These are phyloP conservation scores for Hyphopichia buzzinii DNA, from an alignment of 1,139 yeast species.

Conservation along the genomic window DNA sequence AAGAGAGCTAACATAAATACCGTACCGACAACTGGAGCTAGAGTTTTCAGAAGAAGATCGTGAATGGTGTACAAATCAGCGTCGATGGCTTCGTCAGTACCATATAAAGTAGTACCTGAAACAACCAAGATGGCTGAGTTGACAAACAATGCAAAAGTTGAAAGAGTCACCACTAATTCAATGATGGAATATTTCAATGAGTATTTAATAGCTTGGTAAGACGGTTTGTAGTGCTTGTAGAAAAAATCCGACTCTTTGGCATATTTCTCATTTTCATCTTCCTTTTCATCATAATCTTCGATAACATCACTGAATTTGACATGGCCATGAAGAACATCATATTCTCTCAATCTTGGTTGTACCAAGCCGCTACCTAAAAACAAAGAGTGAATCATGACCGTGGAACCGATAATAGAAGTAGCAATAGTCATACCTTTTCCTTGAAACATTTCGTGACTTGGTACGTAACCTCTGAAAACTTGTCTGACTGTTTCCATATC, in stretches of 20 bases:
- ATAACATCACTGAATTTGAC: conserved; percentile 21
- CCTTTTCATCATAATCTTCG: conserved; percentile 12
- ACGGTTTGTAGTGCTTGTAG: conserved; percentile 55
- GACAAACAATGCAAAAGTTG: conserved; percentile 75
- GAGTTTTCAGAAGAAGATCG: conserved; percentile 49
- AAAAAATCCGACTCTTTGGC: conserved; percentile 33
- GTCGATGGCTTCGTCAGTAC: conserved; percentile 60
- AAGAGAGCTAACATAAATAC: conserved; percentile 74
- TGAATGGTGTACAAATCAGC: conserved; percentile 78
- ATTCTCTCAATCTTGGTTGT: conserved; percentile 67
- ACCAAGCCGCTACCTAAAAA: conserved; percentile 75
- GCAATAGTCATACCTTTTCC: conserved; percentile 70
- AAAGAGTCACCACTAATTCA: conserved; percentile 64
- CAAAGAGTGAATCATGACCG: conserved; percentile 80
- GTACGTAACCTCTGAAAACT: conserved; percentile 69
- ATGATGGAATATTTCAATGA: conserved; percentile 64
- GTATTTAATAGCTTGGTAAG: conserved; percentile 61
- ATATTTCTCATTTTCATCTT: conserved; percentile 12
- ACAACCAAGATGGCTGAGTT: conserved; percentile 75
- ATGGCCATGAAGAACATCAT: conserved; percentile 48
- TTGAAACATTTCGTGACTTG: conserved; percentile 60
- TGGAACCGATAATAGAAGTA: conserved; percentile 76
- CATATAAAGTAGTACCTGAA: conserved; percentile 71
- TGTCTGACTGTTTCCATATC: conserved; percentile 38
- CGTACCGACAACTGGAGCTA: conserved; percentile 75